phyloP scores from a whole-genome alignment of 139 green algal species.

The Picochlorum sp. region DNA sequence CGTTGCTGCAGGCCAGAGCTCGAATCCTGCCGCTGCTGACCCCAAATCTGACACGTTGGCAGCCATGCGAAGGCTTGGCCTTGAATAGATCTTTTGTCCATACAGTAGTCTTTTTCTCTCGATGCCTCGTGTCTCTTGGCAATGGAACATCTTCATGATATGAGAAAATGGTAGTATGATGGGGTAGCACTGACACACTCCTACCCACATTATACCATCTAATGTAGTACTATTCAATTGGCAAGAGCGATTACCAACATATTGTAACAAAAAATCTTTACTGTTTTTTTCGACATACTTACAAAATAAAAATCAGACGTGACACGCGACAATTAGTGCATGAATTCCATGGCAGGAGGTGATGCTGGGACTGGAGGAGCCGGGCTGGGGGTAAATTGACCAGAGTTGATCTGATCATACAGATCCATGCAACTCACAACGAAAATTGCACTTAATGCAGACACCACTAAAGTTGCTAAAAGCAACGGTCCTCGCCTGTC shows the following conservation, averaged over 20 bases:
- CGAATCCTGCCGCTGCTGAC: background rate
- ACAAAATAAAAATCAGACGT: too few species aligned
- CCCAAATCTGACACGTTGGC: slow-evolving; percentile 19
- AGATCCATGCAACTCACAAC: slow-evolving; percentile 64
- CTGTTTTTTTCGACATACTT: too few species aligned
- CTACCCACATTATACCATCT: too few species aligned
- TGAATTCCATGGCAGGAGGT: too few species aligned
- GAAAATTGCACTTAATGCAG: slow-evolving; percentile 68
- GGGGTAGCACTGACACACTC: too few species aligned
- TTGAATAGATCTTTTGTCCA: slow-evolving; percentile 21
- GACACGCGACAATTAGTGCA: too few species aligned
- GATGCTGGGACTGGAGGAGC: background rate
- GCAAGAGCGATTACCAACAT: background rate
- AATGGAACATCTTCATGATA: too few species aligned
- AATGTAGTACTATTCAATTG: background rate
- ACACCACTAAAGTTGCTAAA: slow-evolving; percentile 60
- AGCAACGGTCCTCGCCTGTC: slow-evolving; percentile 63
- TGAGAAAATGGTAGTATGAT: too few species aligned
- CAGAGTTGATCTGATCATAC: slow-evolving; percentile 12
- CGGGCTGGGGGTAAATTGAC: background rate
- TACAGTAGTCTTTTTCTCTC: background rate
- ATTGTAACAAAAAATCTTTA: slow-evolving; percentile 5
- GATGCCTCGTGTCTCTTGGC: too few species aligned
- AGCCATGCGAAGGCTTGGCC: slow-evolving; percentile 22
- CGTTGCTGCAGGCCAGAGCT: background rate